Evolutionary conservation across 345 rosid genomes (phyloP).

Genomic region (Acer yangbiense): DNA sequence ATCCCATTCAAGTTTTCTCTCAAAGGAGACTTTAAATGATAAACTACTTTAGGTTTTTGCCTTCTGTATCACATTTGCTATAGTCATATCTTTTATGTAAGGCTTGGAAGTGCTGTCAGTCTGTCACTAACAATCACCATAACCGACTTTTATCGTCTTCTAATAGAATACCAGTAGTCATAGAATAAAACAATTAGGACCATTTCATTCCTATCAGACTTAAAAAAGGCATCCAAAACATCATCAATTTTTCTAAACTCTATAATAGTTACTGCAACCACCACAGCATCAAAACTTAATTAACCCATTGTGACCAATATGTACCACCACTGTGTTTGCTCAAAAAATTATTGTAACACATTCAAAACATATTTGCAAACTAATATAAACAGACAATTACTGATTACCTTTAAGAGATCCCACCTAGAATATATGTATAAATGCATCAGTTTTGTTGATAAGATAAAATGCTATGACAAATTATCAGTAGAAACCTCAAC

Average conservation of each 20-base stretch:
- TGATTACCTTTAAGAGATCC: not conserved
- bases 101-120: not conserved
- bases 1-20: not conserved
- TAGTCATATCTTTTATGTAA: too few species aligned
- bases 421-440: not conserved
- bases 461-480: not conserved
- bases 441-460: not conserved
- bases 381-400: not conserved
- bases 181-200: not conserved
- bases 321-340: not conserved
- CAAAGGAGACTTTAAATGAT: not conserved
- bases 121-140: not conserved
- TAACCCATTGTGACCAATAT: not conserved
- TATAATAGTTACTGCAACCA: not conserved
- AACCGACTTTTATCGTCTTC: not conserved
- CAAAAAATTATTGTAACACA: not conserved
- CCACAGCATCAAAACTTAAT: not conserved
- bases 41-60: not conserved
- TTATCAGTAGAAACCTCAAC: not conserved
- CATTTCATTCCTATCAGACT: not conserved
- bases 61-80: not conserved
- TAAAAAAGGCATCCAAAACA: not conserved
- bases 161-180: not conserved
- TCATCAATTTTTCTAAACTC: not conserved
- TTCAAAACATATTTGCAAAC: not conserved